Conservation (phyloP, 2,329 filamentous ascomycete species). For the Ceratocystis lukuohia region DNA sequence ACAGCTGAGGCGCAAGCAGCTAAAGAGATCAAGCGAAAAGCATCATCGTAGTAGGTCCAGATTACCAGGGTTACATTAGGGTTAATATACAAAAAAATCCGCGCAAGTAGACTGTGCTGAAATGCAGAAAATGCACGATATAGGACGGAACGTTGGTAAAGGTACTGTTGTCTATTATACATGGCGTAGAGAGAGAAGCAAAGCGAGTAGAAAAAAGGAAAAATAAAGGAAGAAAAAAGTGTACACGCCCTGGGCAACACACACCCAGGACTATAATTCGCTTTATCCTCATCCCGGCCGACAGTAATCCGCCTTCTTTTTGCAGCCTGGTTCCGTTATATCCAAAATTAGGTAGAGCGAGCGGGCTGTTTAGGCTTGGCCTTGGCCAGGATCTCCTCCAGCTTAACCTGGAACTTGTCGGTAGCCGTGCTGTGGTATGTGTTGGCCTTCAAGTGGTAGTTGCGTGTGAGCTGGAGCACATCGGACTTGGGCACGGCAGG, state of each 20-base stretch:
- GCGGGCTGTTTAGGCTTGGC: constrained; percentile 7
- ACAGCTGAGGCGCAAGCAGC: constrained; percentile 36
- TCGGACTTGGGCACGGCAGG: constrained; percentile 26
- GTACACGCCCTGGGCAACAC: constrained; percentile 14
- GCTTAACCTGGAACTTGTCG: constrained; percentile 30
- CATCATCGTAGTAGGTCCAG: background rate
- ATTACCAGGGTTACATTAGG: background rate
- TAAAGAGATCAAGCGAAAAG: constrained; percentile 27
- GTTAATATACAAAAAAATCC: background rate
- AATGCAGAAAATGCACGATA: background rate
- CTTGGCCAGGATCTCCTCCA: constrained; percentile 14
- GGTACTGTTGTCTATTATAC: constrained; percentile 12
- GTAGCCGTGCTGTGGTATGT: constrained; percentile 28
- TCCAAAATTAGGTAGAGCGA: background rate
- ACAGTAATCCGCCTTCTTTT: constrained; percentile 6
- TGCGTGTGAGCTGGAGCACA: constrained; percentile 26
- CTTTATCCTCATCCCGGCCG: background rate
- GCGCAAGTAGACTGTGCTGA: background rate
- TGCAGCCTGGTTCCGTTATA: background rate
- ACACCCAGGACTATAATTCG: background rate
- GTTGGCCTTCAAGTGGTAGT: constrained; percentile 29
- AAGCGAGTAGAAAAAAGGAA: background rate
- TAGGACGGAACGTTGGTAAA: background rate
- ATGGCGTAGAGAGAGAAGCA: background rate
- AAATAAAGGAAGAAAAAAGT: background rate